These are phyloP conservation scores for Escallonia rubra DNA, from an alignment of 129 eudicot species.

Conservation along the genomic window DNA sequence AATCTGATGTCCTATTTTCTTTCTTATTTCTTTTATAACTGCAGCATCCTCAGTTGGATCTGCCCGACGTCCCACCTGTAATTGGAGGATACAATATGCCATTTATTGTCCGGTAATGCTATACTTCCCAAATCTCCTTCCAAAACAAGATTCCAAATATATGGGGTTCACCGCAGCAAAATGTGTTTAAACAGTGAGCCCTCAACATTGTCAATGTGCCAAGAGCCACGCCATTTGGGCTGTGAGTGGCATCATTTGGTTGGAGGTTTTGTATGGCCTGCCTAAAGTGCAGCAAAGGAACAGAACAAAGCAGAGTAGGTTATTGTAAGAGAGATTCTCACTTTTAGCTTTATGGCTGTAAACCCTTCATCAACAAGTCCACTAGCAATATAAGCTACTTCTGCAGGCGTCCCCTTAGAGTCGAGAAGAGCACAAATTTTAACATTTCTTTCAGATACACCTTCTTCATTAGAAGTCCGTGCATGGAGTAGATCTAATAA, in stretches of 20 bases:
- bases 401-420: conserved; percentile 63
- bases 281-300: background rate
- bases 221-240: too few relatives aligned
- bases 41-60: conserved; percentile 76
- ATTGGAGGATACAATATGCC: conserved; percentile 3
- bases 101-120: background rate
- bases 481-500: conserved; percentile 55
- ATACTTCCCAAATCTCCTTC: background rate
- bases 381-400: conserved; percentile 65
- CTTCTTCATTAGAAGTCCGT: conserved; percentile 22
- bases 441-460: conserved; percentile 26
- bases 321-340: conserved; percentile 12
- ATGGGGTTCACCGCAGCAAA: too few relatives aligned
- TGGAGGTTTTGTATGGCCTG: too few relatives aligned
- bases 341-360: conserved; percentile 79
- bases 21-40: conserved; percentile 74
- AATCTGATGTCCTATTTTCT: conserved; percentile 54
- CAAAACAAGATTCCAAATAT: too few relatives aligned
- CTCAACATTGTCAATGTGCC: too few relatives aligned
- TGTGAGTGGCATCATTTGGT: too few relatives aligned
- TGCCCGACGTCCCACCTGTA: conserved; percentile 76
- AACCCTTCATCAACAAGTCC: conserved; percentile 78
- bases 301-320: too few relatives aligned
- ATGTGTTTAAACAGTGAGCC: too few relatives aligned
- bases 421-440: conserved; percentile 85